These are phyloP conservation scores for Talaromyces amestolkiae DNA, from an alignment of 2,329 filamentous ascomycete genomes.

Conservation along the genomic window DNA sequence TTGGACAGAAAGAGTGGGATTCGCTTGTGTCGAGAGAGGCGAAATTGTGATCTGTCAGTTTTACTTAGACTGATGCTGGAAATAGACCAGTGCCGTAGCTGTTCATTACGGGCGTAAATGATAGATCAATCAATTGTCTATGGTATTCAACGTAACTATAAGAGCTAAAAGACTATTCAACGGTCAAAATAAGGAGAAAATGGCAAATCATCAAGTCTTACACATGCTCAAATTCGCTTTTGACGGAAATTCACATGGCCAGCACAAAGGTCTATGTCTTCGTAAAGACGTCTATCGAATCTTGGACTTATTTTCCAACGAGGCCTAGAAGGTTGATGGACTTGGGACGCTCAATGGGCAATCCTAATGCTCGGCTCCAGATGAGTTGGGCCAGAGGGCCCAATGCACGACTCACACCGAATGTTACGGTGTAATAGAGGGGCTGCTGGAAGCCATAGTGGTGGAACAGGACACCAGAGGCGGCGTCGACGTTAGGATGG, in stretches of 20 bases:
- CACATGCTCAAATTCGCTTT: conserved; percentile 5
- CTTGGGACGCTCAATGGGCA: conserved; percentile 97
- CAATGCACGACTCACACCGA: conserved; percentile 66
- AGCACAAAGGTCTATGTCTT: not conserved
- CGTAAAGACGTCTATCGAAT: not conserved
- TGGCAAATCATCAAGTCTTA: not conserved
- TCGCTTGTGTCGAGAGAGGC: conserved; percentile 46
- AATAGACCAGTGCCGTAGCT: not conserved
- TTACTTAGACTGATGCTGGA: not conserved
- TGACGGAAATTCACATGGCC: not conserved
- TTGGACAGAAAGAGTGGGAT: conserved; percentile 60
- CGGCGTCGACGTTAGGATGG: conserved; percentile 93
- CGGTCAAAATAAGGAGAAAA: not conserved
- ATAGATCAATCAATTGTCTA: not conserved
- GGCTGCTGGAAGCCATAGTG: conserved; percentile 98
- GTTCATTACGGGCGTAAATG: not conserved
- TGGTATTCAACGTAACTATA: not conserved
- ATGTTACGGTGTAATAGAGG: conserved; percentile 80
- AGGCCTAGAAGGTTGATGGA: conserved; percentile 90
- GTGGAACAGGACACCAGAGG: conserved; percentile 91
- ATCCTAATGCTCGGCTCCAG: conserved; percentile 89
- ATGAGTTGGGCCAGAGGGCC: conserved; percentile 91
- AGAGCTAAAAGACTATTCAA: not conserved
- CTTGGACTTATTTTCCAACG: conserved; percentile 54
- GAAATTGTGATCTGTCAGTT: conserved; percentile 39